phyloP scores from a whole-genome alignment of 2,329 filamentous ascomycete genomes.

The Amauroascus verrucosus region DNA sequence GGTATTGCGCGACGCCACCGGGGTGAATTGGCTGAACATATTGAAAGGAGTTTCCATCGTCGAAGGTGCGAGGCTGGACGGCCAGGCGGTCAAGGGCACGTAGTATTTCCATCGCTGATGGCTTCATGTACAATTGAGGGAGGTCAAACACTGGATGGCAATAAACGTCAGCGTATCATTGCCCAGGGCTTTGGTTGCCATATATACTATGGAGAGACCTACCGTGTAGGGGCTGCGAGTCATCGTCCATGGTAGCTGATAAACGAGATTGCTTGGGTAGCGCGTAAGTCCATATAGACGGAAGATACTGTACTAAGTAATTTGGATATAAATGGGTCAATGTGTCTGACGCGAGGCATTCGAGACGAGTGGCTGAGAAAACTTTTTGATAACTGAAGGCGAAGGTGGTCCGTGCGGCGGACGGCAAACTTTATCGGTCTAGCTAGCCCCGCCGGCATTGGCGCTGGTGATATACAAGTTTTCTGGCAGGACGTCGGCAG shows the following conservation, averaged over 20 bases:
- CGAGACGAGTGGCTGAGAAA: slow-evolving; percentile 21
- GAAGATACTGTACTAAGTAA: not conserved
- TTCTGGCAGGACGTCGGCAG: not conserved
- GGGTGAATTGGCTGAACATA: slow-evolving; percentile 29
- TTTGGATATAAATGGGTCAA: not conserved
- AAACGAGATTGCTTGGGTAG: not conserved
- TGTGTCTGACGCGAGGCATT: not conserved
- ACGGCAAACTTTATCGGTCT: not conserved
- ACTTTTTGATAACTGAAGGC: not conserved
- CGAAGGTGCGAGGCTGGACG: slow-evolving; percentile 48
- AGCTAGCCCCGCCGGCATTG: not conserved
- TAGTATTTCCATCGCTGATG: slow-evolving; percentile 54
- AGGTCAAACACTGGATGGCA: slow-evolving; percentile 53
- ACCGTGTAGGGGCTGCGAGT: slow-evolving; percentile 5
- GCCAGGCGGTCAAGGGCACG: slow-evolving; percentile 56
- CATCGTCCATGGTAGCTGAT: slow-evolving; percentile 4
- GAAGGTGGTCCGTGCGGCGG: slow-evolving; percentile 11
- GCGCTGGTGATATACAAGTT: not conserved
- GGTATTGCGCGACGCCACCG: slow-evolving; percentile 35
- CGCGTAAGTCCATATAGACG: not conserved
- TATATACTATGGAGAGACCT: not conserved
- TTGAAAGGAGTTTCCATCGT: slow-evolving; percentile 21
- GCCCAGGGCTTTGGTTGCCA: not conserved
- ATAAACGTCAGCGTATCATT: not conserved
- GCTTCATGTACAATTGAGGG: slow-evolving; percentile 72